Evolutionary conservation across 768 basidiomycete genomes (phyloP).

Genomic region (Pisolithus sp.): DNA sequence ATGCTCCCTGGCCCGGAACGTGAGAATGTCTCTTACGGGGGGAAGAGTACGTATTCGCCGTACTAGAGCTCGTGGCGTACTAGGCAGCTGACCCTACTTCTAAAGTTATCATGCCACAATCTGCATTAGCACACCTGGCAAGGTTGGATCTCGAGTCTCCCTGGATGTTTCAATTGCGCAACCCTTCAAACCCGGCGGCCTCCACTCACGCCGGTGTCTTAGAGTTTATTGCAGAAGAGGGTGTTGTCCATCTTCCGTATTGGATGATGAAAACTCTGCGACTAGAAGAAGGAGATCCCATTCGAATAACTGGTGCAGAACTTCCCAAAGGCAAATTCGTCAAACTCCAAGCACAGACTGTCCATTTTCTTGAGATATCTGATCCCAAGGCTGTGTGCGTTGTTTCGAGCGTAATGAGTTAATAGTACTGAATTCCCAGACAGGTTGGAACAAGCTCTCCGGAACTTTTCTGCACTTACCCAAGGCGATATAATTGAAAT

Average conservation of each 20-base stretch:
- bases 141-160: constrained; percentile 83
- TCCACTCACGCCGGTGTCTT: constrained; percentile 96
- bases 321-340: constrained; percentile 92
- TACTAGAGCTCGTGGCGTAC: constrained; percentile 6
- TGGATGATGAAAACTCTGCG: constrained; percentile 99
- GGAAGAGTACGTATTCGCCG: constrained; percentile 73
- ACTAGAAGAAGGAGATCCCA: constrained; percentile 90
- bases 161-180: constrained; percentile 95
- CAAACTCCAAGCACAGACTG: constrained; percentile 93
- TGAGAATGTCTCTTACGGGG: constrained; percentile 92
- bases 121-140: constrained; percentile 83
- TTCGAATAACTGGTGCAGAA: constrained; percentile 84
- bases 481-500: constrained; percentile 98
- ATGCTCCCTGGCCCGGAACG: constrained; percentile 84
- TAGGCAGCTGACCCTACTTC: constrained; percentile 3
- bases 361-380: constrained; percentile 93
- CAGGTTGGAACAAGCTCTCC: constrained; percentile 90
- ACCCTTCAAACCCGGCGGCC: constrained; percentile 74
- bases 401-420: not conserved
- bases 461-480: constrained; percentile 87
- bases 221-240: constrained; percentile 98
- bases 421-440: not conserved
- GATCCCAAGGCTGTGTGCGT: constrained; percentile 97
- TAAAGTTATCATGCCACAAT: constrained; percentile 95
- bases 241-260: constrained; percentile 88